Evolutionary conservation across 2,329 filamentous ascomycete genomes (phyloP).

Genomic region (Leptographium wingfieldii): DNA sequence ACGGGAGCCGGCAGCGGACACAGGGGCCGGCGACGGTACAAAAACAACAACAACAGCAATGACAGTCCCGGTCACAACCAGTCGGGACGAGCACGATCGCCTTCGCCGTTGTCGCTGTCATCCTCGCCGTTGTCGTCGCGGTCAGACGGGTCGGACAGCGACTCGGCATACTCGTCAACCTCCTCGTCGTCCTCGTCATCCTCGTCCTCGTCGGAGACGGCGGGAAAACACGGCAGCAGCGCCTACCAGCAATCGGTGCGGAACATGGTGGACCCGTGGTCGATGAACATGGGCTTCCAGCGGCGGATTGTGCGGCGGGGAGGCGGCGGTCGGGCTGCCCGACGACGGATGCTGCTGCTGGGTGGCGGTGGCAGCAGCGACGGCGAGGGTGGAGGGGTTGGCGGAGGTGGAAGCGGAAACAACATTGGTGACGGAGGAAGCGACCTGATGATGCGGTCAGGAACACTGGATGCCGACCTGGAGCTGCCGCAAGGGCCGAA

Average conservation of each 20-base stretch:
- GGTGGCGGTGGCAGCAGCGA: conserved; percentile 16
- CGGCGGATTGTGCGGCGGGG: conserved; percentile 46
- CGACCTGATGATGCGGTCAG: conserved; percentile 4
- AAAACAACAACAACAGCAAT: background rate
- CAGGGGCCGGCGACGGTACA: background rate
- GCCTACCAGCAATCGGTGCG: background rate
- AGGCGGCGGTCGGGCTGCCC: background rate
- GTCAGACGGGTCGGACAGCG: conserved; percentile 28
- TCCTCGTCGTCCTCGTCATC: conserved; percentile 23
- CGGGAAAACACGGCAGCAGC: background rate
- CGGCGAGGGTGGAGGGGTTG: conserved; percentile 5
- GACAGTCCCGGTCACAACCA: conserved; percentile 15
- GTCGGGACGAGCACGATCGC: background rate
- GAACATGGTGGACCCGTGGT: conserved; percentile 10
- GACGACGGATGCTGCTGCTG: background rate
- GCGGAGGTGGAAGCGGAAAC: conserved; percentile 14
- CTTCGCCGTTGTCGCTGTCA: background rate
- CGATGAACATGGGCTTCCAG: conserved; percentile 28
- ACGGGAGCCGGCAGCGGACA: conserved; percentile 17
- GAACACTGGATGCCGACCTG: conserved; percentile 7
- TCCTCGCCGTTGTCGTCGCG: conserved; percentile 16
- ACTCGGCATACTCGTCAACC: conserved; percentile 23
- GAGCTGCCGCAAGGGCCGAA: conserved; percentile 29
- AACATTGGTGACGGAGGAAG: conserved; percentile 12
- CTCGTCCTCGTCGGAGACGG: background rate